Percentiles rank a stretch among this genome's conserved stretches.
phyloP scores from a whole-genome alignment of 2,329 filamentous ascomycete genomes.

The Penicillium hordei region DNA sequence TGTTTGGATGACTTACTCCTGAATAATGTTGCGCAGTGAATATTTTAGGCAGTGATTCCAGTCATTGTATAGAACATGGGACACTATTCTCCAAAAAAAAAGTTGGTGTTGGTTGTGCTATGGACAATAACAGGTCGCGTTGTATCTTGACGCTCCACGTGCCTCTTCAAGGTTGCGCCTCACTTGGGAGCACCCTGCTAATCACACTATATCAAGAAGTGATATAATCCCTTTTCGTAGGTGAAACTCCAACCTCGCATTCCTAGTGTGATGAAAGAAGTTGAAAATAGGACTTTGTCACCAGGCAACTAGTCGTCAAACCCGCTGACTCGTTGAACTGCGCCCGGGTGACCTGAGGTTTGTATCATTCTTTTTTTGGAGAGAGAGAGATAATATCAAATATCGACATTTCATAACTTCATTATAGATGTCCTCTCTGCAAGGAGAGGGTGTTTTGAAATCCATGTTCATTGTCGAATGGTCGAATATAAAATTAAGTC shows the following conservation, averaged over 20 bases:
- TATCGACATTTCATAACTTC: background rate
- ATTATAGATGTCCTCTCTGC: background rate
- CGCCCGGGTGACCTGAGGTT: background rate
- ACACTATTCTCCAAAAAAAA: background rate
- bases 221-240: background rate
- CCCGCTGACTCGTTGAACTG: background rate
- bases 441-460: background rate
- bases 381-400: background rate
- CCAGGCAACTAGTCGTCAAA: background rate
- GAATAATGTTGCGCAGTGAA: background rate
- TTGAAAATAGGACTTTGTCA: background rate
- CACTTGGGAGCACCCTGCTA: background rate
- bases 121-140: background rate
- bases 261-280: background rate
- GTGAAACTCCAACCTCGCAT: background rate
- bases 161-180: background rate
- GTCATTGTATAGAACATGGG: background rate
- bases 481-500: background rate
- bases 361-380: background rate
- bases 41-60: constrained; percentile 3
- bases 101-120: background rate
- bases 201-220: background rate
- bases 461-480: background rate
- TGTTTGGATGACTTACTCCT: background rate
- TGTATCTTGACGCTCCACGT: background rate